Evolutionary conservation across 1,284 basidiomycete species (phyloP), one percentile per base, ranked within the genome.

Genomic region (Papiliotrema fonsecae): DNA sequence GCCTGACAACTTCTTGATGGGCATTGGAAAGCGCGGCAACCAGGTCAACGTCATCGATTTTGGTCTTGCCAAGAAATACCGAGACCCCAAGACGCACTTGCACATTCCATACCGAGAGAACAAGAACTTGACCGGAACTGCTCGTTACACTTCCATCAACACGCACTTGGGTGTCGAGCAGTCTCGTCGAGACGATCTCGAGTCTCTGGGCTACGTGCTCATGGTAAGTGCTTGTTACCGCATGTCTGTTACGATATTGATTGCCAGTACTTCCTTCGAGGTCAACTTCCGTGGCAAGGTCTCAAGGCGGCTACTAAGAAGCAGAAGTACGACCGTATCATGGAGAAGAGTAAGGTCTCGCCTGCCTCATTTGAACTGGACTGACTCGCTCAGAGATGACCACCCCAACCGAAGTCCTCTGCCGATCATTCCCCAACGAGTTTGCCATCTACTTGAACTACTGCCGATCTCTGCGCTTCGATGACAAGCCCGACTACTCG

Each of bases 1-100:
- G 77, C 96, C 96, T 42, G 94, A 98, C 81, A 98, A 98, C 78
- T 97, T 98, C 80, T 77, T 98, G 67, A 97, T 98, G 92, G 96
- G 96, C 37, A 97, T 98, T 57, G 96, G 94, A 61, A 98, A 97
- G 79, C 91, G 94, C 58, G 94, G 93, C 58, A 98, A 96, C 76
- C 96, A 98, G 77, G 94, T 99, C 77, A 97, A 97, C 68, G 88
- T 97, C 63, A 98, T 98, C 72, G 96, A 99, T 75, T 98, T 98
- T 60, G 96, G 96, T 79, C 82, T 98, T 46, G 94, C 96, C 38
- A 98, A 98, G 81, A 97, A 97, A 79, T 98, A 96, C 82, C 84
- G 96, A 54, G 94, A 98, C 78, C 93, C 94, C 37, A 97, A 97
- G 84, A 98, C 96, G 48, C 94, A 98, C 74, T 82, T 97, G 38